Evolutionary conservation across 176 grass and related monocot genomes (phyloP).

Genomic region (Tillandsia leiboldiana): DNA sequence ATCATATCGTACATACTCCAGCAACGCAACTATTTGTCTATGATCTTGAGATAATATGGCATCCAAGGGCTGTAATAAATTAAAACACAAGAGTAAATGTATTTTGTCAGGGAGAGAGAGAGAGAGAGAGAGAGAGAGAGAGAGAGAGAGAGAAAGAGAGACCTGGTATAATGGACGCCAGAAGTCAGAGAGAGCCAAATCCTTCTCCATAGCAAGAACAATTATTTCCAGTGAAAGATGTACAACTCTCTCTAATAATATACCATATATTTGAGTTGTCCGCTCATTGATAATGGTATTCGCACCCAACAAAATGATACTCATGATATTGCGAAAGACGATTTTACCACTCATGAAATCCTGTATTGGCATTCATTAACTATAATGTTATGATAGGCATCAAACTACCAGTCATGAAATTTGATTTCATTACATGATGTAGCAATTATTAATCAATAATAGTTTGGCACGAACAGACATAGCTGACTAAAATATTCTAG

Average conservation of each 20-base stretch:
- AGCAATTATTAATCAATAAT: no score
- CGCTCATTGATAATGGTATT: conserved; percentile 67
- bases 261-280: conserved; percentile 65
- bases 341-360: conserved; percentile 91
- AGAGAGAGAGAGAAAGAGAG: conserved; percentile 18
- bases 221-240: conserved; percentile 85
- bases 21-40: conserved; percentile 59
- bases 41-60: conserved; percentile 72
- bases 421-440: no score
- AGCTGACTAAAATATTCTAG: no score
- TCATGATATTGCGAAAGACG: conserved; percentile 89
- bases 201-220: conserved; percentile 82
- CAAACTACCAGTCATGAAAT: no score
- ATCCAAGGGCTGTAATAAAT: conserved; percentile 65
- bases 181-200: conserved; percentile 78
- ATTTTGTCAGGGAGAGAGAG: background rate
- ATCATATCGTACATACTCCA: conserved; percentile 97
- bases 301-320: conserved; percentile 64
- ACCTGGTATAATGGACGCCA: conserved; percentile 92
- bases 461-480: no score
- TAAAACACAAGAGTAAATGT: background rate
- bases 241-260: conserved; percentile 71
- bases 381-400: background rate
- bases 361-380: conserved; percentile 32
- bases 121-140: conserved; percentile 13